Conservation (phyloP, 768 basidiomycete genomes). For the Naganishia friedmannii region DNA sequence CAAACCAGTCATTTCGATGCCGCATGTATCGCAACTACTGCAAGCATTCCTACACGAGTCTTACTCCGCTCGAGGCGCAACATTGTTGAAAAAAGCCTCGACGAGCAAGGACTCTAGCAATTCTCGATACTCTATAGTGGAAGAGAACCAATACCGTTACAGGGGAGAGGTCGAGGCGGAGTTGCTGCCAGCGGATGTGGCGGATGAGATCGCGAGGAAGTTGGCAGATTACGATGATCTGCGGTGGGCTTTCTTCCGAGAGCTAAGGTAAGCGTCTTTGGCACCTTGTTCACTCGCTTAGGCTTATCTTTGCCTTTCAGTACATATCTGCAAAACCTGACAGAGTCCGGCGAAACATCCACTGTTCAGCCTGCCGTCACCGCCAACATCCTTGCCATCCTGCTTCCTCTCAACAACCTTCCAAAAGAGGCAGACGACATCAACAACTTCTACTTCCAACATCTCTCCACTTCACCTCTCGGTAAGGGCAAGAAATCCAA, state of each 20-base stretch:
- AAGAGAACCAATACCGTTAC: constrained; percentile 38
- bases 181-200: constrained; percentile 44
- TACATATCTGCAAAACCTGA: constrained; percentile 4
- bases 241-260: constrained; percentile 49
- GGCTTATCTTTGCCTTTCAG: background rate
- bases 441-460: constrained; percentile 47
- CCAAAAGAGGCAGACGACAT: constrained; percentile 44
- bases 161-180: constrained; percentile 32
- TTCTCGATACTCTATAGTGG: constrained; percentile 33
- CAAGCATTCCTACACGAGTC: constrained; percentile 24
- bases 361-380: constrained; percentile 6
- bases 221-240: constrained; percentile 51
- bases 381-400: constrained; percentile 36
- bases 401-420: constrained; percentile 47
- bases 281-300: background rate
- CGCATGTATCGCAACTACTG: constrained; percentile 35
- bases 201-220: constrained; percentile 40
- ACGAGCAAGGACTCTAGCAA: background rate
- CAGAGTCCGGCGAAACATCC: constrained; percentile 13
- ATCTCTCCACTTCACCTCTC: constrained; percentile 36
- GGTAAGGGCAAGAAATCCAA: constrained; percentile 26
- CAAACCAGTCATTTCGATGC: constrained; percentile 39
- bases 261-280: constrained; percentile 40
- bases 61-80: constrained; percentile 42
- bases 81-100: constrained; percentile 14